Base-by-base conservation (phyloP, 768 basidiomycete species). In the Termitomyces sp. region DNA sequence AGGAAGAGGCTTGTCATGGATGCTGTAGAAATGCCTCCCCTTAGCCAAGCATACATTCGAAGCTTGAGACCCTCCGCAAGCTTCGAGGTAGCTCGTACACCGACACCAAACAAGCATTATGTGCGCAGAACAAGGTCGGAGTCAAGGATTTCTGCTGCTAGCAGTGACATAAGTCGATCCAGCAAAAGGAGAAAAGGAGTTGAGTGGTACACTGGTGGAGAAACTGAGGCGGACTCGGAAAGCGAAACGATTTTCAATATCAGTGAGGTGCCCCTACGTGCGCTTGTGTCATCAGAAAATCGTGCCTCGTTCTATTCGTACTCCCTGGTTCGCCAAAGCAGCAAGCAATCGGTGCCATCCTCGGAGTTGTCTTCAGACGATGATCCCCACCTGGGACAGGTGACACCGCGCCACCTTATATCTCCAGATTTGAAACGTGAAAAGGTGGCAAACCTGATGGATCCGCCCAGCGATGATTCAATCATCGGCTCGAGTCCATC, bases 321-420 rank as follows among this genome's bases (percentile, higher is more conserved):
- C 35, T 41, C 51, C 7, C 44, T 54, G 13, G 55, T 33, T 27
- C 46, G 57, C 22, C 32, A 54, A 41, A 48, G 49, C 32, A 32
- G 23, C 35, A 39, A 49, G 39, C 44, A 11, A 23, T 33, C 23
- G 22, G 50, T 54, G 41, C 40, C 48, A 3, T 56, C 62, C 15
- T 58, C 59, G 13, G 69, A 77, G 50, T 64, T 72, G 18, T 82
- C 83, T 3, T 88, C 86, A 3, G 87, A 89, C 60, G 85, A 90
- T 54, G 84, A 88, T 57, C 78, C 77, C 0, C 75, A 76, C 56
- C 56, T 81, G 25, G 85, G 86, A 0, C 84, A 87, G 65, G 83
- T 88, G 16, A 88, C 85, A 0, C 86, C 87, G n/a, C 79, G 80
- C 56, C 83, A 84, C 60, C 67, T 89, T 31, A 79, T 82, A 36